Conservation (phyloP, 2,329 filamentous ascomycete species). For the Botrytis galanthina region DNA sequence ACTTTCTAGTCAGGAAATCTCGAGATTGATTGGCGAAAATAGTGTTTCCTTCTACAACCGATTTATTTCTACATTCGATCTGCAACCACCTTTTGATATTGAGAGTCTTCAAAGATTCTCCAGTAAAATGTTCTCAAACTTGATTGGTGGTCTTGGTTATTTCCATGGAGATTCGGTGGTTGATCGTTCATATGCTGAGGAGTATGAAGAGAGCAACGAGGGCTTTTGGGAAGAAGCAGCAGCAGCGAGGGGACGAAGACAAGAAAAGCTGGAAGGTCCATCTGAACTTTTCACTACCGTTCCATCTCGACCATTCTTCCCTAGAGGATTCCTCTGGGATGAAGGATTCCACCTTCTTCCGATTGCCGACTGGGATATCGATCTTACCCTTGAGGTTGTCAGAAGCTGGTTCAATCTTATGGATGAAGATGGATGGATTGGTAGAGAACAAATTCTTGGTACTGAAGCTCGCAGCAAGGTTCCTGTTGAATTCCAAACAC, state of each 20-base stretch:
- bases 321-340: conserved; percentile 95
- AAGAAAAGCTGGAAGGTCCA: conserved; percentile 73
- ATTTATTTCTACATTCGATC: conserved; percentile 70
- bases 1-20: conserved; percentile 61
- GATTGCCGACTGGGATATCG: conserved; percentile 90
- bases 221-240: conserved; percentile 93
- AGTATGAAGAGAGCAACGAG: conserved; percentile 94
- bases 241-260: conserved; percentile 67
- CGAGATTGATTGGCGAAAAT: conserved; percentile 63
- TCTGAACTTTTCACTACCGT: conserved; percentile 88
- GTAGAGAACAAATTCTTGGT: conserved; percentile 91
- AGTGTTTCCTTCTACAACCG: conserved; percentile 69
- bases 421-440: conserved; percentile 97
- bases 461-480: conserved; percentile 92
- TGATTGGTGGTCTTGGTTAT: conserved; percentile 91
- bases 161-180: conserved; percentile 88
- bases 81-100: conserved; percentile 71
- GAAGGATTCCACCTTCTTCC: conserved; percentile 94
- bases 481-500: conserved; percentile 85
- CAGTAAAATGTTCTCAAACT: conserved; percentile 88
- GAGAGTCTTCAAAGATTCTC: conserved; percentile 76
- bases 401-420: conserved; percentile 96
- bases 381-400: conserved; percentile 81
- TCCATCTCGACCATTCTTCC: conserved; percentile 93
- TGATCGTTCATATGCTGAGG: conserved; percentile 85